A percentile compares a stretch with the other conserved stretches of the same genome.
phyloP scores from a whole-genome alignment of 805 yeast species.

The Zygoascus tannicola region DNA sequence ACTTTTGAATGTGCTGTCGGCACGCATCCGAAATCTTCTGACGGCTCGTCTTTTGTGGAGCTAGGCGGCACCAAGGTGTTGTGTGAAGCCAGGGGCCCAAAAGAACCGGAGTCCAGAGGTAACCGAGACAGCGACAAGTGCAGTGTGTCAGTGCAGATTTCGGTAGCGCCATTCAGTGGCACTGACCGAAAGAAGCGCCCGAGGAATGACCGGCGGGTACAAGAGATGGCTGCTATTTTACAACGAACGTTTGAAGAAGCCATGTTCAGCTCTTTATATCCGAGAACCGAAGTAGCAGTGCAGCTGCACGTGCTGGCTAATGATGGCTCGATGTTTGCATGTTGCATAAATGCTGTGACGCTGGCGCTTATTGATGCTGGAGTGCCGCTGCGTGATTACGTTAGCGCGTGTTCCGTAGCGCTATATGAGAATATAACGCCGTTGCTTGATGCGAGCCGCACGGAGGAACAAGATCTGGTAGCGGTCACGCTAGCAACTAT shows the following conservation, averaged over 20 bases:
- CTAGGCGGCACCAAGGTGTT: conserved; percentile 87
- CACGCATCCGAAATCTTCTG: conserved; percentile 74
- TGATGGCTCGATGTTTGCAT: conserved; percentile 81
- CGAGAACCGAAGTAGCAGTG: conserved; percentile 73
- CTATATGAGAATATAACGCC: conserved; percentile 60
- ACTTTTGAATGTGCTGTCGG: conserved; percentile 70
- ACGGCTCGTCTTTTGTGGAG: conserved; percentile 87
- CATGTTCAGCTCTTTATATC: conserved; percentile 62
- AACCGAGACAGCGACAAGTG: conserved; percentile 41
- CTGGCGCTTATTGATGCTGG: conserved; percentile 93
- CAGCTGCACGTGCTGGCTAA: conserved; percentile 71
- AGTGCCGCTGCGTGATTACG: conserved; percentile 84
- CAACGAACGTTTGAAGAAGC: conserved; percentile 39
- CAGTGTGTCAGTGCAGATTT: conserved; percentile 51
- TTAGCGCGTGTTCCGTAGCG: conserved; percentile 73
- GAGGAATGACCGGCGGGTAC: conserved; percentile 43
- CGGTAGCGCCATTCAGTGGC: conserved; percentile 74
- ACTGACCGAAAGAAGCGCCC: conserved; percentile 61
- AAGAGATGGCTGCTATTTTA: conserved; percentile 28
- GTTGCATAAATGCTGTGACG: conserved; percentile 77
- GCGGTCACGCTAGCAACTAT: conserved; percentile 73
- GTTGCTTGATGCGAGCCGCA: conserved; percentile 66
- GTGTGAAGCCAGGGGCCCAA: conserved; percentile 82
- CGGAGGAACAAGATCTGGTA: conserved; percentile 81
- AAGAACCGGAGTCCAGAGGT: conserved; percentile 59